phyloP scores from a whole-genome alignment of 2,329 filamentous ascomycete genomes.

The Hypoxylon sp. region DNA sequence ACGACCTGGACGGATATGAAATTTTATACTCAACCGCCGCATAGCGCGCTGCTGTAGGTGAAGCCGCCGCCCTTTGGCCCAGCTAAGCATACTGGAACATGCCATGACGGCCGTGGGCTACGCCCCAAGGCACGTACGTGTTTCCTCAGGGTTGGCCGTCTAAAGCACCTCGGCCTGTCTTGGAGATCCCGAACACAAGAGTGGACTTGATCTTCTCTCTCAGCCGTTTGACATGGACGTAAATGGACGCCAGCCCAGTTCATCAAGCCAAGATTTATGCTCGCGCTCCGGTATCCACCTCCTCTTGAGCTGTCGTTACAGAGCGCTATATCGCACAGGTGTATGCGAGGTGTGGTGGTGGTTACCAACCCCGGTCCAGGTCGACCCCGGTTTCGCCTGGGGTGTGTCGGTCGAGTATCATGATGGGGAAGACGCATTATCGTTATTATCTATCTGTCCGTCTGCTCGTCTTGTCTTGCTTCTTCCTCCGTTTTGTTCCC shows the following conservation, averaged over 20 bases:
- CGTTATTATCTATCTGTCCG: conserved; percentile 49
- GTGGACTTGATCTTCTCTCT: conserved; percentile 25
- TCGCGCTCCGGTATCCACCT: conserved; percentile 47
- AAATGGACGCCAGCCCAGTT: conserved; percentile 42
- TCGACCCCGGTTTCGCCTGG: conserved; percentile 48
- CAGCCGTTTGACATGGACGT: conserved; percentile 41
- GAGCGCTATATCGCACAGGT: conserved; percentile 51
- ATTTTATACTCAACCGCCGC: not conserved
- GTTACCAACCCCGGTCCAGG: conserved; percentile 44
- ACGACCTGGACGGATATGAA: not conserved
- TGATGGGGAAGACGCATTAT: conserved; percentile 48
- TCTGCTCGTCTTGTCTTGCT: conserved; percentile 47
- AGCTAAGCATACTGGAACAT: not conserved
- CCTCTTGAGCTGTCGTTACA: conserved; percentile 51
- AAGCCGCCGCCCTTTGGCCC: not conserved
- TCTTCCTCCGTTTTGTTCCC: conserved; percentile 51
- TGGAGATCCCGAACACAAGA: conserved; percentile 9
- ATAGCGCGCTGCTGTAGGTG: not conserved
- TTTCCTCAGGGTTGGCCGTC: conserved; percentile 8
- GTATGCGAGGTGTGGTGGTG: conserved; percentile 41
- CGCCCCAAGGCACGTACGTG: not conserved
- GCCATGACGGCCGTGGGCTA: not conserved
- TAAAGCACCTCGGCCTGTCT: not conserved
- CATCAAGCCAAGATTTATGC: conserved; percentile 48
- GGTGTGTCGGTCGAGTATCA: conserved; percentile 47